These are phyloP conservation scores for Beauveria varroae DNA, from an alignment of 2,329 filamentous ascomycete genomes.

Conservation along the genomic window DNA sequence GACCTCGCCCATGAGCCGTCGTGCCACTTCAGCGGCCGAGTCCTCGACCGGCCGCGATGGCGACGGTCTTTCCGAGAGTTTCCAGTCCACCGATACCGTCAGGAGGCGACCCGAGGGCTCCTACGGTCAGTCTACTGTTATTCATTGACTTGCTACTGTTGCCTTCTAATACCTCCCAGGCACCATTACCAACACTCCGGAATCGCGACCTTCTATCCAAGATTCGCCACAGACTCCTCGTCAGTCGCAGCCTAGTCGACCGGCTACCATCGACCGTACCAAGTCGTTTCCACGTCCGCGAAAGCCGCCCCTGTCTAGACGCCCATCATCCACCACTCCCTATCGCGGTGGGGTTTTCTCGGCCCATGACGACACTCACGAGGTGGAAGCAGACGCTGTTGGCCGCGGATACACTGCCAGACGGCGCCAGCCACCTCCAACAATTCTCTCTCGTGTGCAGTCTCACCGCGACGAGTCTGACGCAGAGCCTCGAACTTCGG, in stretches of 20 bases:
- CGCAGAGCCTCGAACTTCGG: constrained; percentile 20
- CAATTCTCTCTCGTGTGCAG: constrained; percentile 34
- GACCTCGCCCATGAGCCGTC: constrained; percentile 42
- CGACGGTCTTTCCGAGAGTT: constrained; percentile 44
- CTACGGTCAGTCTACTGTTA: constrained; percentile 43
- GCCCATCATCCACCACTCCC: constrained; percentile 69
- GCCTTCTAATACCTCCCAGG: constrained; percentile 18
- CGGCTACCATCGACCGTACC: constrained; percentile 38
- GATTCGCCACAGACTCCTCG: constrained; percentile 5
- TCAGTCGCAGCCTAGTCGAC: constrained; percentile 24
- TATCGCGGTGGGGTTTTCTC: constrained; percentile 83
- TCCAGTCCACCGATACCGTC: constrained; percentile 53
- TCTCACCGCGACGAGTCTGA: constrained; percentile 22
- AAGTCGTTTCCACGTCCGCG: constrained; percentile 45
- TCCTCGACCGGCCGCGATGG: constrained; percentile 29
- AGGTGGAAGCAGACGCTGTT: constrained; percentile 64
- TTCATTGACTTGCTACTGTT: not conserved
- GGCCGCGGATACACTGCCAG: constrained; percentile 30
- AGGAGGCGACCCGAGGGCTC: constrained; percentile 47
- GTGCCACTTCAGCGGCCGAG: constrained; percentile 33
- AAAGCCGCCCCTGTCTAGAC: constrained; percentile 67
- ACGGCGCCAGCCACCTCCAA: constrained; percentile 26
- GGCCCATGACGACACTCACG: constrained; percentile 76
- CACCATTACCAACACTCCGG: constrained; percentile 19
- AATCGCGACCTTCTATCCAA: not conserved